Base-by-base conservation (phyloP, 2,329 filamentous ascomycete species). In the Bipolaris gigantea region DNA sequence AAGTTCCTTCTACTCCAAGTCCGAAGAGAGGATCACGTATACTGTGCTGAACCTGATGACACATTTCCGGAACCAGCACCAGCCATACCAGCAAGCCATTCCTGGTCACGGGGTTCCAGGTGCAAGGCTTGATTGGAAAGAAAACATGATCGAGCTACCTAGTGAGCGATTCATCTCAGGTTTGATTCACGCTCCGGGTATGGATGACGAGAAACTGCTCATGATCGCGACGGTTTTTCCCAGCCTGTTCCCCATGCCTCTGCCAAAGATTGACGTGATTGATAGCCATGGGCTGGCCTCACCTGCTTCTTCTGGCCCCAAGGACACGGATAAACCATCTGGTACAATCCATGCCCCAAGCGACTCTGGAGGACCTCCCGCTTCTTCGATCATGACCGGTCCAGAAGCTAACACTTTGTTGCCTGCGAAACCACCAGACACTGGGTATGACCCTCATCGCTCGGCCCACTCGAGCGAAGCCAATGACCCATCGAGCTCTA, bases 61-160 rank as follows among this genome's bases (percentile, higher is more conserved):
- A 48, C 80, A 89, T 51, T 81, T 83, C 56, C 82, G 80, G 51
- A 81, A 86, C 59, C 85, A 85, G 52, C 81, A 85, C 68, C 62
- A 75, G 56, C 55, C 69, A 25, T 39, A 51, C 18, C 59, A 62
- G 35, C 56, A 60, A 27, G 54, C 62, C 19, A 59, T 60, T 5
- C 62, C 61, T 52, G 62, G 54, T 32, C 65, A 63, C 48, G 67
- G 69, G 45, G 65, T 65, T 27, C 55, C 53, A 9, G 19, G 60
- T 16, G 35, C 57, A 23, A 62, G 67, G 10, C 63, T 76, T 27
- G 80, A 86, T 62, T 87, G 85, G 85, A 81, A 80, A 55, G 77
- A 76, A 52, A 79, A 85, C 53, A 85, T 87, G 83, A 79, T 88
- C 48, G 79, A 83, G 59, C 73, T 87, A 39, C 85, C 85, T 1